phyloP scores from a whole-genome alignment of 495 filamentous ascomycete species.

The Annulohypoxylon maeteangense region DNA sequence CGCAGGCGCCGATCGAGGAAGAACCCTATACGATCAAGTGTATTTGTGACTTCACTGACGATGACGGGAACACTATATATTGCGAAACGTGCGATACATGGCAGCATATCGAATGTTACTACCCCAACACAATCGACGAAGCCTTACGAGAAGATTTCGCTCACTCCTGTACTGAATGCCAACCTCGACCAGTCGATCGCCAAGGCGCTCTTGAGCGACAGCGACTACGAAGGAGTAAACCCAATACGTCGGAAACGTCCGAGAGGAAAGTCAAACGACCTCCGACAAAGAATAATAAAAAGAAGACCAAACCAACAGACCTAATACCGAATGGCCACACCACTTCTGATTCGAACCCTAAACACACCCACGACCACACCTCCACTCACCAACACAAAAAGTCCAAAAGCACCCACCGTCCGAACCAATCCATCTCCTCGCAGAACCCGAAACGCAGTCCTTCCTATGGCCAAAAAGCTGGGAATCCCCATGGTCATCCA shows the following conservation, averaged over 20 bases:
- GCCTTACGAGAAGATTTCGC: slow-evolving; percentile 72
- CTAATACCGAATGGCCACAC: slow-evolving; percentile 61
- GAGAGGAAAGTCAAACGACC: slow-evolving; percentile 75
- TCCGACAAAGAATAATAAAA: slow-evolving; percentile 77
- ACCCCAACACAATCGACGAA: slow-evolving; percentile 73
- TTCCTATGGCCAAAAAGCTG: slow-evolving; percentile 54
- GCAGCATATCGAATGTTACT: slow-evolving; percentile 98
- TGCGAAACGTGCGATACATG: slow-evolving; percentile 96
- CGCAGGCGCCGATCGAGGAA: slow-evolving; percentile 70
- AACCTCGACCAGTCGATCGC: slow-evolving; percentile 75
- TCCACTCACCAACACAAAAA: slow-evolving; percentile 65
- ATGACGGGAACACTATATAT: slow-evolving; percentile 96
- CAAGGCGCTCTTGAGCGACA: slow-evolving; percentile 76
- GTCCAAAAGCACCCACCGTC: slow-evolving; percentile 77
- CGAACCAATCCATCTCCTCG: slow-evolving; percentile 75
- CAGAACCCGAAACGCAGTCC: slow-evolving; percentile 66
- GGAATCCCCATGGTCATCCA: slow-evolving; percentile 57
- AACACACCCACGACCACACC: slow-evolving; percentile 55
- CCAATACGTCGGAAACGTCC: slow-evolving; percentile 63
- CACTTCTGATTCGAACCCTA: slow-evolving; percentile 46
- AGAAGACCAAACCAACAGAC: slow-evolving; percentile 69
- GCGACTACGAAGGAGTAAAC: slow-evolving; percentile 54
- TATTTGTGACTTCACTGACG: slow-evolving; percentile 90
- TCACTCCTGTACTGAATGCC: slow-evolving; percentile 89
- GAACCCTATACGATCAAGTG: slow-evolving; percentile 98